Percentiles rank a stretch among this genome's conserved stretches.
phyloP scores from a whole-genome alignment of 768 basidiomycete genomes.

The Mycena epipterygia region DNA sequence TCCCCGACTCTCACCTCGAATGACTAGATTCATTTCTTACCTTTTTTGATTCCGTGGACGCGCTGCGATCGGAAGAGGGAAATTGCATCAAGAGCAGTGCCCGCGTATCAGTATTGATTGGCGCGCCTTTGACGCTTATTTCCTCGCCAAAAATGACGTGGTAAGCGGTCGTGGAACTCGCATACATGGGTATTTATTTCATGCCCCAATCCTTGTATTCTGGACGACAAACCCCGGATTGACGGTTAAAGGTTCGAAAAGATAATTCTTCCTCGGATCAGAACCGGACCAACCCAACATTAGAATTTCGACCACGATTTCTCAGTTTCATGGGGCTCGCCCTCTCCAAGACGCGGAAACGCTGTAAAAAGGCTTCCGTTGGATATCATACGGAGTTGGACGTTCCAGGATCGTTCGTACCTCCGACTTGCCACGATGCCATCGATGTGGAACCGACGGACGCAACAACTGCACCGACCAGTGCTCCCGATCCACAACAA shows the following conservation, averaged over 20 bases:
- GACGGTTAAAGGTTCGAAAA: slow-evolving; percentile 21
- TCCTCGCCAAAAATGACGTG: no score
- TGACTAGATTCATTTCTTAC: no score
- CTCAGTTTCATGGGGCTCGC: slow-evolving; percentile 14
- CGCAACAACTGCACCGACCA: not conserved
- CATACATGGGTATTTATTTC: no score
- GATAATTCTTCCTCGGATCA: not conserved
- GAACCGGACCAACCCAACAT: slow-evolving; percentile 2
- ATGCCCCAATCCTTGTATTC: not conserved
- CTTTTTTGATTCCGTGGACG: no score
- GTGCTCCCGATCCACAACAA: not conserved
- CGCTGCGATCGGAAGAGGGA: no score
- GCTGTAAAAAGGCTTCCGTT: slow-evolving; percentile 53
- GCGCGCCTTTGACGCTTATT: no score
- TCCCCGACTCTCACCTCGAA: no score
- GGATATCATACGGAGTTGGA: slow-evolving; percentile 37
- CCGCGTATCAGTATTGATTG: no score
- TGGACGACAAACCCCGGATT: not conserved
- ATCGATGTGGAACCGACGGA: not conserved
- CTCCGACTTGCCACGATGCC: not conserved
- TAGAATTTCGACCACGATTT: not conserved
- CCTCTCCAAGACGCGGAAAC: slow-evolving; percentile 35
- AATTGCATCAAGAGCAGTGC: no score
- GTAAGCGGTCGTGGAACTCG: no score
- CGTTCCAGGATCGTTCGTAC: not conserved